These are phyloP conservation scores for Torulaspora maleeae DNA, from an alignment of 805 yeast species.

Conservation along the genomic window DNA sequence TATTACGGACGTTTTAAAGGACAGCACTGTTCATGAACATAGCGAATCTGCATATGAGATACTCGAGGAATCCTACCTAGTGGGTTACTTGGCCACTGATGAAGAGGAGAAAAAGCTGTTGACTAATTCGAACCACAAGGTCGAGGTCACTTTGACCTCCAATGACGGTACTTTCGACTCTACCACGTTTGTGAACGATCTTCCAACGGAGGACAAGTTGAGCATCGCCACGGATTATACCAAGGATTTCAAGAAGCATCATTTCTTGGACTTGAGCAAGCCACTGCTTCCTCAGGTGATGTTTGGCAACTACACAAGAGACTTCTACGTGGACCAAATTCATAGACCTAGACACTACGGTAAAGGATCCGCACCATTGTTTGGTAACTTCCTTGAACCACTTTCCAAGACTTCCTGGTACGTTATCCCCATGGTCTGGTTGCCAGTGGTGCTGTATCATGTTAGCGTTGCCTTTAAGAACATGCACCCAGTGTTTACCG, in stretches of 20 bases:
- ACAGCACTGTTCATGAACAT: conserved; percentile 62
- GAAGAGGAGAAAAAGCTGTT: conserved; percentile 72
- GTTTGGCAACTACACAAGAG: conserved; percentile 70
- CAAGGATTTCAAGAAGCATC: conserved; percentile 68
- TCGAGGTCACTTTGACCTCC: conserved; percentile 51
- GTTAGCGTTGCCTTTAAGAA: conserved; percentile 55
- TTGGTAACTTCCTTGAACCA: conserved; percentile 94
- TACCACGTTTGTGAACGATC: conserved; percentile 50
- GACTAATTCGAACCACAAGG: conserved; percentile 54
- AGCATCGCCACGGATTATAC: conserved; percentile 73
- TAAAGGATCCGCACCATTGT: conserved; percentile 90
- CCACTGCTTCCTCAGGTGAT: conserved; percentile 81
- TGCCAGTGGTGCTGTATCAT: conserved; percentile 68
- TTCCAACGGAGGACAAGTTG: conserved; percentile 70
- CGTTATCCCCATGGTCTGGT: conserved; percentile 83
- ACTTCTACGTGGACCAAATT: conserved; percentile 90
- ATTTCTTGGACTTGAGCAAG: conserved; percentile 77
- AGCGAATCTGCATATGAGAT: conserved; percentile 83
- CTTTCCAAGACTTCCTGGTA: conserved; percentile 90
- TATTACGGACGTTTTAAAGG: conserved; percentile 56
- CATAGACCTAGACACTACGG: conserved; percentile 99
- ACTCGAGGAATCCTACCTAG: conserved; percentile 70
- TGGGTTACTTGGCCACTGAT: conserved; percentile 78
- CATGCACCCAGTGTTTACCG: conserved; percentile 42
- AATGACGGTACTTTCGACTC: conserved; percentile 41